phyloP scores from a whole-genome alignment of 2,329 filamentous ascomycete genomes.

The Drechslerella coelobrocha region DNA sequence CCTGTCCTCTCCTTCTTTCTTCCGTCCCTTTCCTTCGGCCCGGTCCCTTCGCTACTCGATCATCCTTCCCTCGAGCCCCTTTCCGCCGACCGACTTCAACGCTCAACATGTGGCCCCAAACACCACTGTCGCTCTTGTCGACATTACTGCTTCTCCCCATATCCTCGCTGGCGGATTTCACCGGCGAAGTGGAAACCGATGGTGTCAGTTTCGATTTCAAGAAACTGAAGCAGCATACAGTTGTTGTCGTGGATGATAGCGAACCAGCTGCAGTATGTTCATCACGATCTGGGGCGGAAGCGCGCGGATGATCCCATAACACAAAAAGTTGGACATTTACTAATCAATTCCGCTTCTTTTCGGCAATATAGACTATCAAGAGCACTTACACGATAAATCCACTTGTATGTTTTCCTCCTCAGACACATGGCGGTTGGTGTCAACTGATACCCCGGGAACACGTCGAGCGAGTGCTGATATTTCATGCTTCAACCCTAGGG shows the following conservation, averaged over 20 bases:
- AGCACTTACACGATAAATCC: slow-evolving; percentile 54
- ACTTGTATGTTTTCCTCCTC: slow-evolving; percentile 28
- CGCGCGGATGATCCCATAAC: slow-evolving; percentile 21
- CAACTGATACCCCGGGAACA: neutral
- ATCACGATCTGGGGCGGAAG: neutral
- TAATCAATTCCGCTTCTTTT: slow-evolving; percentile 3
- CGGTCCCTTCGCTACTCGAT: slow-evolving; percentile 4
- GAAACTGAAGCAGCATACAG: slow-evolving; percentile 47
- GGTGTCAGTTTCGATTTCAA: slow-evolving; percentile 52
- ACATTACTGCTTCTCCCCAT: slow-evolving; percentile 51
- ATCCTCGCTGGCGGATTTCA: slow-evolving; percentile 50
- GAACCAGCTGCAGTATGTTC: slow-evolving; percentile 23
- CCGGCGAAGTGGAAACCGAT: slow-evolving; percentile 47
- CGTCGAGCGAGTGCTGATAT: neutral
- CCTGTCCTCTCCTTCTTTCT: slow-evolving; percentile 17
- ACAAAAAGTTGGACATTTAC: neutral
- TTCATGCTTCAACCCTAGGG: slow-evolving; percentile 22
- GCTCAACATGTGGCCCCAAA: slow-evolving; percentile 37
- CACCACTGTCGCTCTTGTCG: slow-evolving; percentile 47
- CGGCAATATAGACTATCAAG: slow-evolving; percentile 45
- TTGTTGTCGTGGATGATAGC: slow-evolving; percentile 20
- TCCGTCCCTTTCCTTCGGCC: slow-evolving; percentile 10
- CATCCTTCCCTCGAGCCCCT: slow-evolving; percentile 15
- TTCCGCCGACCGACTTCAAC: slow-evolving; percentile 19
- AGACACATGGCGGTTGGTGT: neutral